These are phyloP conservation scores for Beauveria sp. DNA, from an alignment of 2,329 filamentous ascomycete genomes.

Conservation along the genomic window DNA sequence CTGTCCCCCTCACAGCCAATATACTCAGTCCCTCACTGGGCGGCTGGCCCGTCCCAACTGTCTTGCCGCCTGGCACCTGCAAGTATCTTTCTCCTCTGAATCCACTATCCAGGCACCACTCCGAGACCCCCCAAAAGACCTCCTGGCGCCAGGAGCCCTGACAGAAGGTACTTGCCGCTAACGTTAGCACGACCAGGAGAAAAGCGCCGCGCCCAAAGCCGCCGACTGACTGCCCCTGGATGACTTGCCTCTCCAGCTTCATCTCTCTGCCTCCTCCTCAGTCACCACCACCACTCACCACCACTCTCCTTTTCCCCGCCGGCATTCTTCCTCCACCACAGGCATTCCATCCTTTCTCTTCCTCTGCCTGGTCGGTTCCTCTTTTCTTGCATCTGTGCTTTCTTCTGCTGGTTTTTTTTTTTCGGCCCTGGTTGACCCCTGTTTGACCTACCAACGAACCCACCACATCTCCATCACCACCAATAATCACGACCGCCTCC, in stretches of 20 bases:
- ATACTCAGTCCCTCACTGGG: background rate
- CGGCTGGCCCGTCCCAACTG: slow-evolving; percentile 1
- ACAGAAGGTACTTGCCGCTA: background rate
- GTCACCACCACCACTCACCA: background rate
- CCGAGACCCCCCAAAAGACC: background rate
- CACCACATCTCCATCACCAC: slow-evolving; percentile 7
- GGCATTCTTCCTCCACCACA: background rate
- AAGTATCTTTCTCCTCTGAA: background rate
- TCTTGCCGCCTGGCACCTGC: background rate
- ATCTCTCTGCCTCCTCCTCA: background rate
- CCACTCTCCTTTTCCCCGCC: background rate
- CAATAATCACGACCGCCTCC: slow-evolving; percentile 4
- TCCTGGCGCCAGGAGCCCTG: background rate
- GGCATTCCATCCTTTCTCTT: slow-evolving; percentile 3
- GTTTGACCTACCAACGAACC: background rate
- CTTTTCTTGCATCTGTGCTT: background rate
- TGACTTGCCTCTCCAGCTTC: background rate
- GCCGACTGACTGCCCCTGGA: background rate
- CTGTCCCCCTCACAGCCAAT: background rate
- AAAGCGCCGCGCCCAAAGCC: background rate
- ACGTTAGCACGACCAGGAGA: background rate
- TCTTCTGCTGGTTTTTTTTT: background rate
- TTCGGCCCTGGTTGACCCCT: slow-evolving; percentile 2
- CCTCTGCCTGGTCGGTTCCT: background rate
- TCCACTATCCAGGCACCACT: background rate